Evolutionary conservation across 148 eudicot genomes (phyloP).

Genomic region (Limonium bicolor): DNA sequence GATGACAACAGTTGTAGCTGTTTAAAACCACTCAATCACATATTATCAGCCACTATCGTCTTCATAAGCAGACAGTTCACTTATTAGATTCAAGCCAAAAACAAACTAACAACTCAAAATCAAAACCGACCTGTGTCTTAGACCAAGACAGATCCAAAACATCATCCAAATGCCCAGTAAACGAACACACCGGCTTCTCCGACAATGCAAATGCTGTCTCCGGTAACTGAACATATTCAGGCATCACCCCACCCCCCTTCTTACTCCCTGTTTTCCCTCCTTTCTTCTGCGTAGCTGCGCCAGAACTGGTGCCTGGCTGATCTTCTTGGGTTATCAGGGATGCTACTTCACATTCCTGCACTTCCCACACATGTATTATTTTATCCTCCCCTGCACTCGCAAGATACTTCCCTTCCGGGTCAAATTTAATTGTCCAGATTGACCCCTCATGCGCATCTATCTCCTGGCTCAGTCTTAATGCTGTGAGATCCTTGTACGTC

Average conservation of each 20-base stretch:
- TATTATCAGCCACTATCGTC: background rate
- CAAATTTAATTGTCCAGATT: constrained; percentile 84
- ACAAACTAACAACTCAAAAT: background rate
- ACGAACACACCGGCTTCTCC: constrained; percentile 87
- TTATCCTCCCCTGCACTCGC: constrained; percentile 98
- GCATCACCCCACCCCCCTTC: constrained; percentile 75
- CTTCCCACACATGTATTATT: constrained; percentile 87
- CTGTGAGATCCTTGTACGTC: constrained; percentile 66
- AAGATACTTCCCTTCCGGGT: constrained; percentile 82
- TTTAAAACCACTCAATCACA: background rate
- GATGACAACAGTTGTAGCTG: constrained; percentile 58
- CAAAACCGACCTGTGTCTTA: constrained; percentile 75
- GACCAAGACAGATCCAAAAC: constrained; percentile 99
- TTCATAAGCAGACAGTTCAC: background rate
- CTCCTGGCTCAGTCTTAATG: constrained; percentile 71
- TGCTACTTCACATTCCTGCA: constrained; percentile 60
- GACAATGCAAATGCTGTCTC: constrained; percentile 73
- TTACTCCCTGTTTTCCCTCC: constrained; percentile 75
- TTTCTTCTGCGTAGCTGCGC: constrained; percentile 46
- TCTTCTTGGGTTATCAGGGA: constrained; percentile 55
- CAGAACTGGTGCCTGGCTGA: too few relatives aligned
- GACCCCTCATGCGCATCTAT: constrained; percentile 88
- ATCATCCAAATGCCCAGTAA: constrained; percentile 75
- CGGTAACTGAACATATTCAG: constrained; percentile 38
- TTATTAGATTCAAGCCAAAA: background rate